Percentiles rank a stretch among this genome's conserved stretches.
Conservation (phyloP, 768 basidiomycete species). For the Tricholoma saponaceum region DNA sequence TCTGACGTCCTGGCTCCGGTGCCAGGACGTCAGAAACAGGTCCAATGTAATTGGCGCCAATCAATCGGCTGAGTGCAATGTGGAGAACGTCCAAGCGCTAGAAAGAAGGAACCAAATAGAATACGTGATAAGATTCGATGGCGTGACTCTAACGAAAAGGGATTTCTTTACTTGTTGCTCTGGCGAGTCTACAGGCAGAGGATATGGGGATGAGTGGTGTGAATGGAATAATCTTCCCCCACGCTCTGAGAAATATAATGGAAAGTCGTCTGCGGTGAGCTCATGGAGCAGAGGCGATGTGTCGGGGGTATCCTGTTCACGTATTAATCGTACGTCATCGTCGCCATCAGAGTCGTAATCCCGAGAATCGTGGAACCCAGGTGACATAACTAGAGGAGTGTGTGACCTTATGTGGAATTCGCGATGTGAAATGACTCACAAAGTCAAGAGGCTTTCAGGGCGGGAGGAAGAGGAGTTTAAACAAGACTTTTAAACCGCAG, state of each 20-base stretch:
- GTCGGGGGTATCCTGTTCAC: constrained; percentile 8
- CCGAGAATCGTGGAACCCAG: constrained; percentile 8
- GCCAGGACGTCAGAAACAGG: constrained; percentile 54
- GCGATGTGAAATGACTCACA: neutral
- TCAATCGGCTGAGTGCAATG: constrained; percentile 39
- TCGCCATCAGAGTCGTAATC: constrained; percentile 18
- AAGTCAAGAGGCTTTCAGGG: neutral
- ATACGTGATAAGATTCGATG: constrained; percentile 1
- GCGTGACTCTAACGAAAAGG: neutral
- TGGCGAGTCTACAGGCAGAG: constrained; percentile 65
- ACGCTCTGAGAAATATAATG: constrained; percentile 53
- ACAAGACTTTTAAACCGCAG: neutral
- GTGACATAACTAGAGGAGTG: constrained; percentile 4
- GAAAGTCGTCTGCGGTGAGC: constrained; percentile 49
- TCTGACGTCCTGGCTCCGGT: constrained; percentile 33
- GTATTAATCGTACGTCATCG: constrained; percentile 10
- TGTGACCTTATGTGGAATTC: neutral
- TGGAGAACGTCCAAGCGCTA: constrained; percentile 57
- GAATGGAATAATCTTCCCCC: constrained; percentile 67
- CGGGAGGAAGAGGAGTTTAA: neutral
- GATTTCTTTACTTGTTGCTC: constrained; percentile 58
- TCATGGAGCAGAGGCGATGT: constrained; percentile 26
- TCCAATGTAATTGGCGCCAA: constrained; percentile 56
- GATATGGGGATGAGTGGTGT: constrained; percentile 59
- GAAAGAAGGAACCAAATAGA: constrained; percentile 1